Conservation (phyloP, 2,329 filamentous ascomycete genomes). For the Cladobotryum mycophilum region DNA sequence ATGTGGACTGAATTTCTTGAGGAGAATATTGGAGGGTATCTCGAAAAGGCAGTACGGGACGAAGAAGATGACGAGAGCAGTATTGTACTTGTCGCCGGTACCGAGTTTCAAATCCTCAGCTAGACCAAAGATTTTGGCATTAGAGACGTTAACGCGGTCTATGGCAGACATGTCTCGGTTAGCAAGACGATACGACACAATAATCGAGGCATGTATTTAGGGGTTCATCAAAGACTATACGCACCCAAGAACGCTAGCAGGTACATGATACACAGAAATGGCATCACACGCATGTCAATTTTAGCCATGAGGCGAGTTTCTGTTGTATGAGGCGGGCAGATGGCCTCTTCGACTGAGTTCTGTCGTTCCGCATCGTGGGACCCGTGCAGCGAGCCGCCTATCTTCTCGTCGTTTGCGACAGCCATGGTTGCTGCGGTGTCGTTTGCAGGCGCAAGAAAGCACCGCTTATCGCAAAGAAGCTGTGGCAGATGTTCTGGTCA, state of each 20-base stretch:
- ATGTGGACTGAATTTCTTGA: slow-evolving; percentile 57
- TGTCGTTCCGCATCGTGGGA: slow-evolving; percentile 4
- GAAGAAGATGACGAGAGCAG: slow-evolving; percentile 74
- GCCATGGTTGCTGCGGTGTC: slow-evolving; percentile 12
- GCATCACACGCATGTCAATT: slow-evolving; percentile 66
- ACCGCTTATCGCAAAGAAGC: too few relatives aligned
- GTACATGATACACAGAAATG: slow-evolving; percentile 67
- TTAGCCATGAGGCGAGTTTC: slow-evolving; percentile 61
- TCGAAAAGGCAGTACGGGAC: slow-evolving; percentile 68
- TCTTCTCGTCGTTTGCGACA: slow-evolving; percentile 14
- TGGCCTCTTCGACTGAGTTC: slow-evolving; percentile 2
- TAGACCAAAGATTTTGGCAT: slow-evolving; percentile 64
- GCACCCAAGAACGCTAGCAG: slow-evolving; percentile 59
- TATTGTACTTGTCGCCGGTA: slow-evolving; percentile 58
- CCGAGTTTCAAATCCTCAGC: slow-evolving; percentile 54
- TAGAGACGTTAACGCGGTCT: slow-evolving; percentile 72
- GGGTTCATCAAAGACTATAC: slow-evolving; percentile 7
- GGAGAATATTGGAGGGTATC: slow-evolving; percentile 61
- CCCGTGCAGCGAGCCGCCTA: slow-evolving; percentile 12
- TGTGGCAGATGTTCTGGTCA: neutral
- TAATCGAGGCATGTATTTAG: neutral
- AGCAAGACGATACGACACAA: neutral
- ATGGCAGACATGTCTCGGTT: neutral
- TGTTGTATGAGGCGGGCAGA: slow-evolving; percentile 49
- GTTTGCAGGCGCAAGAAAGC: too few relatives aligned